Percentiles rank a stretch among this genome's conserved stretches.
phyloP scores from a whole-genome alignment of 1,284 basidiomycete genomes.

The Vanrija pseudolonga region DNA sequence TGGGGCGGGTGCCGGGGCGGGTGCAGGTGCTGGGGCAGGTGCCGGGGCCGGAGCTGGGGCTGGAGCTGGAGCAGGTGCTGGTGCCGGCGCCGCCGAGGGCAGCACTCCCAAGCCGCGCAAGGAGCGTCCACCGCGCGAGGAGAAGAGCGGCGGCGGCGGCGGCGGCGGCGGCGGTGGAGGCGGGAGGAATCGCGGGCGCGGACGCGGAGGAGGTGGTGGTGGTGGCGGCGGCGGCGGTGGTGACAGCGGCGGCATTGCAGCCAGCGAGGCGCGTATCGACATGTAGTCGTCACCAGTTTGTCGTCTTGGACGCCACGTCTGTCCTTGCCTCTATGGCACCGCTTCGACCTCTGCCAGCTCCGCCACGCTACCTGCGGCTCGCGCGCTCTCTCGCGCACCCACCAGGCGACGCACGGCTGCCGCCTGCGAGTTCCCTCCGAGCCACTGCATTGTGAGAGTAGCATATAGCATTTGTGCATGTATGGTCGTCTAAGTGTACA shows the following conservation, averaged over 20 bases:
- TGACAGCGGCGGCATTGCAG: background rate
- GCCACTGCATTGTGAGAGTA: too few relatives aligned
- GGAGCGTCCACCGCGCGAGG: background rate
- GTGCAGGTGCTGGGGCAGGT: background rate
- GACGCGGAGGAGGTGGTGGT: background rate
- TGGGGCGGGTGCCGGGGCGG: background rate
- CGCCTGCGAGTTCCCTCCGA: too few relatives aligned
- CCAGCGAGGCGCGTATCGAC: slow-evolving; percentile 19
- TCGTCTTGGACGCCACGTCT: too few relatives aligned
- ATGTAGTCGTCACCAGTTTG: slow-evolving; percentile 2
- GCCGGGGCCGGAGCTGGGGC: background rate
- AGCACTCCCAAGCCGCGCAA: too few relatives aligned
- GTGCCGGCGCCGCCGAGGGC: background rate
- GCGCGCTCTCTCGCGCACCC: too few relatives aligned
- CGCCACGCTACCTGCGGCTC: too few relatives aligned
- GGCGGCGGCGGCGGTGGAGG: background rate
- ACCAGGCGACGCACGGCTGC: too few relatives aligned
- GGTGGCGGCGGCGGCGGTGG: background rate
- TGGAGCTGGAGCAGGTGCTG: background rate
- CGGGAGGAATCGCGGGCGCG: background rate
- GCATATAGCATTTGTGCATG: too few relatives aligned
- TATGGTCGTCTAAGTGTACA: too few relatives aligned
- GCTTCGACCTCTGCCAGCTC: too few relatives aligned
- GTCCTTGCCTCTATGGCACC: too few relatives aligned
- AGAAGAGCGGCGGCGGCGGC: slow-evolving; percentile 1